A percentile compares a stretch with the other conserved stretches of the same genome.
phyloP scores from a whole-genome alignment of 2,329 filamentous ascomycete species.

The Cucurbitaria berberidis region DNA sequence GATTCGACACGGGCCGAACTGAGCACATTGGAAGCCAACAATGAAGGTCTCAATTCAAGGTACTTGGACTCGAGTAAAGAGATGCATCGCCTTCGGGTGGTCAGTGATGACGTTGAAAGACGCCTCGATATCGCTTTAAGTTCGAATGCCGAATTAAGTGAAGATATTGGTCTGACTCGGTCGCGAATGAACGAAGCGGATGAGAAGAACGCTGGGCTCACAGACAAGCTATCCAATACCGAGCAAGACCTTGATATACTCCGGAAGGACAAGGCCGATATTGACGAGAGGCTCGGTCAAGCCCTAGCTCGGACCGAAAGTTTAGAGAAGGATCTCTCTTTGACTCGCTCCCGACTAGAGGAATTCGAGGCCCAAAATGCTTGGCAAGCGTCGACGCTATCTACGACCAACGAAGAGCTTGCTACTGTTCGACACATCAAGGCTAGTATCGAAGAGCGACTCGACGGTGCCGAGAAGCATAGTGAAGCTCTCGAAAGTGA shows the following conservation, averaged over 20 bases:
- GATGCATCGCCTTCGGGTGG: neutral
- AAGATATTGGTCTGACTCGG: conserved; percentile 19
- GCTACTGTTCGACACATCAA: conserved; percentile 18
- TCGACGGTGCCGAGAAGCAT: conserved; percentile 11
- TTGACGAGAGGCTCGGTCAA: conserved; percentile 16
- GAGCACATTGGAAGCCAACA: neutral
- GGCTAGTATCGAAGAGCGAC: conserved; percentile 13
- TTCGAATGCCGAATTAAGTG: conserved; percentile 24
- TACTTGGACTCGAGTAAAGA: neutral
- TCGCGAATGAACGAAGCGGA: conserved; percentile 18
- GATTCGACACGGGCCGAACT: neutral
- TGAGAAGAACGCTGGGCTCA: conserved; percentile 19
- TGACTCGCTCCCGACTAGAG: conserved; percentile 12
- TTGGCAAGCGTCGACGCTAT: conserved; percentile 6
- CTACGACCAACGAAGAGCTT: conserved; percentile 11
- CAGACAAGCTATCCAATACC: conserved; percentile 10
- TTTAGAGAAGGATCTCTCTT: conserved; percentile 15
- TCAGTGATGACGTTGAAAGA: conserved; percentile 13
- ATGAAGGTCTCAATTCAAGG: neutral
- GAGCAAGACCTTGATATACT: conserved; percentile 21
- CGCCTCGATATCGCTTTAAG: neutral
- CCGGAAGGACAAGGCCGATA: conserved; percentile 16
- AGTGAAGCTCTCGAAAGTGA: conserved; percentile 22
- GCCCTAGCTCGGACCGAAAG: neutral
- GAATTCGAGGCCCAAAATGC: conserved; percentile 14